These are phyloP conservation scores for Alliaria petiolata DNA, from an alignment of 345 rosid genomes.

Conservation along the genomic window DNA sequence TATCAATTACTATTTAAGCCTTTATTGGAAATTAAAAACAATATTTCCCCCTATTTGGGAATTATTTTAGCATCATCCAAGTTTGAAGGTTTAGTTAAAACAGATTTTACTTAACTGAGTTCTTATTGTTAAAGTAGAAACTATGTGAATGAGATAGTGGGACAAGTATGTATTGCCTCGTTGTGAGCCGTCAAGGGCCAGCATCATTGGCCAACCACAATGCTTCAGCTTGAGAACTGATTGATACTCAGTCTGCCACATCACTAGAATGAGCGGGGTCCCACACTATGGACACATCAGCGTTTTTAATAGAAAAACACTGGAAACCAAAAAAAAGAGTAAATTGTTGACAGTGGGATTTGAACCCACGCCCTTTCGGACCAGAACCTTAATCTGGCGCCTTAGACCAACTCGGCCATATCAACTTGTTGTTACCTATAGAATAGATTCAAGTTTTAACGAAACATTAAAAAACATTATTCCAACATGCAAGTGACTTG, in stretches of 20 bases:
- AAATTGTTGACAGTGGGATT: constrained; percentile 83
- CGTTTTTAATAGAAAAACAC: background rate
- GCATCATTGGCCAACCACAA: too few species aligned
- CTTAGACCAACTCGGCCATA: constrained; percentile 99
- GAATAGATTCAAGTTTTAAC: too few species aligned
- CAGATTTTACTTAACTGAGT: too few species aligned
- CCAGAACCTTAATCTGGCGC: constrained; percentile 99
- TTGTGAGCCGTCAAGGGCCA: too few species aligned
- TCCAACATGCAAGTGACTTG: too few species aligned
- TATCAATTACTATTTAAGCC: background rate
- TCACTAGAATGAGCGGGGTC: background rate
- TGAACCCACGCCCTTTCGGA: constrained; percentile 99
- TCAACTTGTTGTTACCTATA: constrained; percentile 32
- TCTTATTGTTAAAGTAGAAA: too few species aligned
- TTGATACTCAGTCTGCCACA: too few species aligned
- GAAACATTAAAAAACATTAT: too few species aligned
- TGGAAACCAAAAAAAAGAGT: background rate
- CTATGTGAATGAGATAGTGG: too few species aligned
- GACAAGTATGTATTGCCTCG: background rate
- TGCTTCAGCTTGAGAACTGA: too few species aligned
- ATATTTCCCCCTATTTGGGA: background rate
- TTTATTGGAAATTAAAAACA: background rate
- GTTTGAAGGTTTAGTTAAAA: background rate
- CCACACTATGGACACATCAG: background rate
- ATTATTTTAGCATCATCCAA: background rate